Conservation (phyloP, 2,329 filamentous ascomycete genomes). For the Trichoderma simmonsii region DNA sequence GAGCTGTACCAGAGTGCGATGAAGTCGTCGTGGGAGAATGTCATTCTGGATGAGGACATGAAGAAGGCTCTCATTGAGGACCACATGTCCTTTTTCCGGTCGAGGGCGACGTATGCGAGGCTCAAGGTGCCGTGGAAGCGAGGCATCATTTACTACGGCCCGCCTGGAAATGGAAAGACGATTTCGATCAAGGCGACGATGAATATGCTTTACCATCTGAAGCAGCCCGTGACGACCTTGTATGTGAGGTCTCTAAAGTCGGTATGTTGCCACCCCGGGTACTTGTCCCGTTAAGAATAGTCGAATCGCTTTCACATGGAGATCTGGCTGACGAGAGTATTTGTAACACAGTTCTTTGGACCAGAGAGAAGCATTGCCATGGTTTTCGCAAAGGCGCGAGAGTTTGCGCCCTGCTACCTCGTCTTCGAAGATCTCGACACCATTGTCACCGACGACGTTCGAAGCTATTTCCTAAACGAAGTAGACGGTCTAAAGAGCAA, state of each 20-base stretch:
- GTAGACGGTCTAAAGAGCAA: constrained; percentile 68
- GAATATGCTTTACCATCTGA: constrained; percentile 56
- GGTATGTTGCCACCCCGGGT: constrained; percentile 28
- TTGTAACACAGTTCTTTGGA: constrained; percentile 42
- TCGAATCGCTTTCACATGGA: background rate
- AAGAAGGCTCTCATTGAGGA: constrained; percentile 63
- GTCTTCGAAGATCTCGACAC: constrained; percentile 72
- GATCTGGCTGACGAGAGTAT: background rate
- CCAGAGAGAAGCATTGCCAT: constrained; percentile 53
- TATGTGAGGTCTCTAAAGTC: constrained; percentile 56
- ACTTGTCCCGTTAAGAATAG: constrained; percentile 1
- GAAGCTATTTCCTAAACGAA: constrained; percentile 70
- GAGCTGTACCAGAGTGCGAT: constrained; percentile 57
- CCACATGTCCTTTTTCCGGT: constrained; percentile 62
- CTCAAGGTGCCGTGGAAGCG: constrained; percentile 69
- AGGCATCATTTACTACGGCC: constrained; percentile 65
- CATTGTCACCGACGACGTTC: constrained; percentile 56
- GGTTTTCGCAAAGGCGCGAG: constrained; percentile 58
- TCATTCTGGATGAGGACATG: constrained; percentile 63
- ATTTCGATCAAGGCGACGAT: constrained; percentile 70
- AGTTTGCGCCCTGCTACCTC: constrained; percentile 64
- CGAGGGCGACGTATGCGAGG: constrained; percentile 54
- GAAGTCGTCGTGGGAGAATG: constrained; percentile 59
- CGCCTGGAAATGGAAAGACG: constrained; percentile 64
- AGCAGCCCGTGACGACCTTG: constrained; percentile 54